Base-by-base conservation (phyloP, 805 yeast genomes). In the Cephaloascus albidus region DNA sequence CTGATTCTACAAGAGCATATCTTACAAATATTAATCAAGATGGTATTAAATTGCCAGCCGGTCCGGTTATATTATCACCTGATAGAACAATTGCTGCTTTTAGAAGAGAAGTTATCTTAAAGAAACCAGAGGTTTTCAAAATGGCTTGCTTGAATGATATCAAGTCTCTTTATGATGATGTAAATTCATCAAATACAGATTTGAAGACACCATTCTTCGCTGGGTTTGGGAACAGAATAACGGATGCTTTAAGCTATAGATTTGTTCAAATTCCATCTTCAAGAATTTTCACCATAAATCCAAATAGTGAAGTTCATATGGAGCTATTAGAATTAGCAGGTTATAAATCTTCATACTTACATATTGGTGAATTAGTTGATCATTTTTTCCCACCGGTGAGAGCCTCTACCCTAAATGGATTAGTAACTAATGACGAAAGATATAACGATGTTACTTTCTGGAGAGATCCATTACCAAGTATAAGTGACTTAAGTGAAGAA, bases 61-160 rank as follows among this genome's bases (percentile, higher is more conserved):
- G 98, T 0, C 98, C 98, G 0, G 98, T 93, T 10, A 87, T 93
- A 34, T 63, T 93, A 38, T 85, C 95, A 28, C 98, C 98, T 0
- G 98, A 93, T 60, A 63, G 98, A 49, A 90, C 97, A 0, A 86
- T 93, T 66, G 97, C 97, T 3, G 98, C 98, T 0, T 63, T 93
- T 40, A 74, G 76, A 50, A 72, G 98, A 45, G 98, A 93, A 55
- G 94, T 93, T 20, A 90, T 93, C 36, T 63, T 90, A 53, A 86
- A 89, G 48, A 90, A 90, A 54, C 98, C 98, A 0, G 97, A 93
- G 59, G 93, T 93, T n/a, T 93, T 93, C 69, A 93, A 93, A 53
- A 93, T 93, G 89, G 95, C 98, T 1, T 90, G 97, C 59, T 65
- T 93, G 44, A 78, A 81, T 40, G 98, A 93, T 62, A 80, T 93